Percentiles rank a stretch among this genome's conserved stretches.
Evolutionary conservation across 2,329 filamentous ascomycete genomes (phyloP).

Genomic region (Hymenoscyphus repandus): DNA sequence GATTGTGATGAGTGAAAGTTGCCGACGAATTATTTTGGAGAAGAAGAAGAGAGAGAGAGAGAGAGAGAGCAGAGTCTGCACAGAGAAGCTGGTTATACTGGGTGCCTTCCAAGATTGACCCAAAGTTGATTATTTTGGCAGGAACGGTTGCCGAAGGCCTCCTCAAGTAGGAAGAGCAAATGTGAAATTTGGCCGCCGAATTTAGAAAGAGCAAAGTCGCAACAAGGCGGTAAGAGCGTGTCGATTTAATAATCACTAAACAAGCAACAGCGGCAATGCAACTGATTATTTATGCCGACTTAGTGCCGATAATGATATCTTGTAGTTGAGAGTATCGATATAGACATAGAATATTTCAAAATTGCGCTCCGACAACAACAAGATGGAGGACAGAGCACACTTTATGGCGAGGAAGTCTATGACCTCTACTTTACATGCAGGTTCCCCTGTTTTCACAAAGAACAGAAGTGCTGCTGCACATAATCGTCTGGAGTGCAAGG

Average conservation of each 20-base stretch:
- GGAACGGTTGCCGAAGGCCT: too few relatives aligned
- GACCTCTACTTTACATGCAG: conserved; percentile 2
- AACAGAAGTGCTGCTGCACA: conserved; percentile 12
- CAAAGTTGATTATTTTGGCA: background rate
- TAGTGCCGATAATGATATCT: conserved; percentile 6
- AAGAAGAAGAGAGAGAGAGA: conserved; percentile 8
- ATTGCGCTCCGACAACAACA: background rate
- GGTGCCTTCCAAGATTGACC: background rate
- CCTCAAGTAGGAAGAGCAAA: background rate
- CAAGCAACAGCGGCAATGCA: conserved; percentile 8
- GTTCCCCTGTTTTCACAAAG: conserved; percentile 1
- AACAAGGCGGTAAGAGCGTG: too few relatives aligned
- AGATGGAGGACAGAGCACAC: conserved; percentile 13
- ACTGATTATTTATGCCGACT: too few relatives aligned
- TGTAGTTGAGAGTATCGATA: background rate
- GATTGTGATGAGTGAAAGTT: conserved; percentile 25
- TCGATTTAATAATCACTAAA: too few relatives aligned
- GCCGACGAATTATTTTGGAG: conserved; percentile 4
- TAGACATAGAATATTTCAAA: background rate
- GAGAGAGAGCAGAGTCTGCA: background rate
- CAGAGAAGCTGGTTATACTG: background rate
- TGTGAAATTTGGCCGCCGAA: too few relatives aligned
- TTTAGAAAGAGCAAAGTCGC: too few relatives aligned
- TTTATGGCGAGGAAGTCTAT: conserved; percentile 15
- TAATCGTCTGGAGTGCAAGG: conserved; percentile 17